Conservation (phyloP, 371 early-diverging fungal genomes). For the Rhizopus stolonifer region DNA sequence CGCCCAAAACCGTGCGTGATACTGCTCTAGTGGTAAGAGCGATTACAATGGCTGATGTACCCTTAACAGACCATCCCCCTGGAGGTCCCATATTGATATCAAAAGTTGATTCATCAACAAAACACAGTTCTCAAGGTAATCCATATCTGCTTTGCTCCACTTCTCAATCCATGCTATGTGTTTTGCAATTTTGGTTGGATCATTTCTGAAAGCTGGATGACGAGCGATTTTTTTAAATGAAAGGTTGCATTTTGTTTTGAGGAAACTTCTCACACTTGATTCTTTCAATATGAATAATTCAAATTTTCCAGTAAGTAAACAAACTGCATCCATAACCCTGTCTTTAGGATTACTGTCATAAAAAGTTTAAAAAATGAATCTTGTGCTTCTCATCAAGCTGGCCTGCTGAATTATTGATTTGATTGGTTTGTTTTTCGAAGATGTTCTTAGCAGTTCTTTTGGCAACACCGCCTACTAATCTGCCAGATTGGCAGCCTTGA, state of each 20-base stretch:
- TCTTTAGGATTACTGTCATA: no score
- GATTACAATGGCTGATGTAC: conserved; percentile 20
- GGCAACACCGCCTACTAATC: conserved; percentile 17
- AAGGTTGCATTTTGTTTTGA: conserved; percentile 7
- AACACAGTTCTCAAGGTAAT: neutral
- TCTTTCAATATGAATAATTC: no score
- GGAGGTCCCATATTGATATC: conserved; percentile 21
- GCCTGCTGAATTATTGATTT: conserved; percentile 9
- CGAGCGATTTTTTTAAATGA: conserved; percentile 10
- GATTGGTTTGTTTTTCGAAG: conserved; percentile 14
- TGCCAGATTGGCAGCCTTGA: conserved; percentile 13
- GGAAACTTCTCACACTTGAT: conserved; percentile 7
- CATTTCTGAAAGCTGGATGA: conserved; percentile 19
- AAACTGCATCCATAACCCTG: no score
- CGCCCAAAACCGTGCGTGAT: conserved; percentile 3
- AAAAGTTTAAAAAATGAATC: conserved; percentile 2
- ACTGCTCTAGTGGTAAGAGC: conserved; percentile 17
- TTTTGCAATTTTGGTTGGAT: conserved; percentile 19
- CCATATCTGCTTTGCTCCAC: conserved; percentile 13
- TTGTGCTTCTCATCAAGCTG: conserved; percentile 14
- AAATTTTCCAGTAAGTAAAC: no score
- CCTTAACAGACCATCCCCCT: conserved; percentile 17
- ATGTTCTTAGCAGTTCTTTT: conserved; percentile 16
- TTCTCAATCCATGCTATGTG: conserved; percentile 14
- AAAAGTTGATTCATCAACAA: conserved; percentile 16